Base-by-base conservation (phyloP, 2,329 filamentous ascomycete species). In the Alternaria infectoria region DNA sequence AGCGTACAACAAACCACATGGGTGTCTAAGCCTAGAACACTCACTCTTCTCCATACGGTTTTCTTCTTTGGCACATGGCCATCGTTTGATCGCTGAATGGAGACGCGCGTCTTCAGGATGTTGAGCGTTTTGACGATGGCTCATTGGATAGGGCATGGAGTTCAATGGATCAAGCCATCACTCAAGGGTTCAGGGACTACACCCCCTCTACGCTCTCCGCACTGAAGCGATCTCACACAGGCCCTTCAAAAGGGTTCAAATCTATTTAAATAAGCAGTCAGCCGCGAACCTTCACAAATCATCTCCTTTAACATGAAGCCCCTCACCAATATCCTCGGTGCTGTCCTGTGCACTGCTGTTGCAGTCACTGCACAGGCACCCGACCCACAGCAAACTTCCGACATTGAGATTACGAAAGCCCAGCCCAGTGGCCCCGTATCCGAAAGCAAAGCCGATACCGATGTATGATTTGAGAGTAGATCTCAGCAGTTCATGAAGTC, bases 211-310 rank as follows among this genome's bases (percentile, higher is more conserved):
- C 0, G 0, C 15, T n/a, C 32, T 36, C 32, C 15, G 32, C 32
- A 36, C 7, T 36, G 32, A n/a, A 36, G 36, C n/a, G 8, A 40
- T 40, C 36, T 6, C 36, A 17, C 36, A 1, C 15, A 0, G 1
- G 0, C n/a, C 0, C 36, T 1, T 40, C 5, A 17, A 17, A 3
- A 17, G n/a, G n/a, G 36, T 11, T 0, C 36, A 11, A 0, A 40
- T 40, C 36, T 40, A 17, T 40, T 40, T 10, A 40, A n/a, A 10
- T 9, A 40, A 3, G 3, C 32, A 36, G 4, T 2, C 15, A 40
- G 32, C 32, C 15, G 2, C 4, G 2, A 40, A 40, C 2, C 2
- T 40, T 2, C 3, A 40, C 3, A n/a, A 40, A n/a, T 5, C 4
- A 40, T 3, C 36, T 17, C 36, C 9, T 1, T 11, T 8, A 17